Percentiles rank a stretch among this genome's conserved stretches.
phyloP scores from a whole-genome alignment of 805 yeast genomes.

The Yarrowia sp. region DNA sequence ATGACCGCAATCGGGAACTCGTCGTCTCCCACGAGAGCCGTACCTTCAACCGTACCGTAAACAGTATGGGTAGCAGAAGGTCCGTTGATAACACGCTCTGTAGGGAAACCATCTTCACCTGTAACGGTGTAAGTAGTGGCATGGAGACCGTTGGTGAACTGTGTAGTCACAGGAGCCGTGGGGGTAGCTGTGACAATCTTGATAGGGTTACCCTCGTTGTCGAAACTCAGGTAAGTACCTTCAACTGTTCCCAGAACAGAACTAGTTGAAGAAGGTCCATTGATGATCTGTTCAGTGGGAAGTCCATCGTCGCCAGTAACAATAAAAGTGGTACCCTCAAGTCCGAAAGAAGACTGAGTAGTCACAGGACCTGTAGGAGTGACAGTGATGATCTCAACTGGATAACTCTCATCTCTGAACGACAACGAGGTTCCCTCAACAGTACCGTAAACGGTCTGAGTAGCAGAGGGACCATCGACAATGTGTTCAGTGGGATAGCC shows the following conservation, averaged over 20 bases:
- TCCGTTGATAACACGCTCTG: neutral
- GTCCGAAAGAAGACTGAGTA: neutral
- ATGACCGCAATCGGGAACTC: neutral
- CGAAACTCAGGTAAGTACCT: neutral
- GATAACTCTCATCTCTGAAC: neutral
- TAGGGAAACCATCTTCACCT: neutral
- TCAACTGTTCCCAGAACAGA: neutral
- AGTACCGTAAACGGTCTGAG: slow-evolving; percentile 1
- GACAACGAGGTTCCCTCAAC: neutral
- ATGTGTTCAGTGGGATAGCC: neutral
- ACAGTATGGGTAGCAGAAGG: neutral
- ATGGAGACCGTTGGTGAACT: neutral
- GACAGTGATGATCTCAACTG: neutral
- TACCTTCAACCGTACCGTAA: neutral
- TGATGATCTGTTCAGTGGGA: neutral
- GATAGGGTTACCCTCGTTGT: neutral
- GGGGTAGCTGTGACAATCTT: neutral
- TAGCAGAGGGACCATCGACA: neutral
- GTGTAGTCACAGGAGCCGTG: neutral
- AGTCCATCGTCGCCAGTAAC: neutral
- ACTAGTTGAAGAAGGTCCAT: neutral
- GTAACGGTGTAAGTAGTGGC: neutral
- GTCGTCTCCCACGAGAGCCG: neutral
- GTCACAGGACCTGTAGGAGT: neutral
- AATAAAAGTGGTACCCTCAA: neutral